Base-by-base conservation (phyloP, 768 basidiomycete genomes). In the Boletus speciosus region DNA sequence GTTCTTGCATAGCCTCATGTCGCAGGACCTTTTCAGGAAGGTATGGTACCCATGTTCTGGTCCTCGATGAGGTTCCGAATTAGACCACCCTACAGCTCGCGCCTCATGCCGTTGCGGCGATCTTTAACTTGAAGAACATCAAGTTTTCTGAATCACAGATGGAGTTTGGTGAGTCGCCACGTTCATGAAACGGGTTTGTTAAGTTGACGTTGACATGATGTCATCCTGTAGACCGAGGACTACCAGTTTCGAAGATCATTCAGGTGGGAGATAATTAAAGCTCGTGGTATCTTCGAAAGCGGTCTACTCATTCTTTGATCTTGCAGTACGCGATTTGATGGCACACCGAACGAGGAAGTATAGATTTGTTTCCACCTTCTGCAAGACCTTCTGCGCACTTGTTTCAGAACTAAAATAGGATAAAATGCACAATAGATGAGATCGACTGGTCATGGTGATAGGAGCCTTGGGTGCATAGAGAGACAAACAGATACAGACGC, bases 71-170 rank as follows among this genome's bases (percentile, higher is more conserved):
- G 41, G 69, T 67, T 34, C 56, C 74, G 12, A 34, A 25, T 29
- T 10, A 12, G 19, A 37, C 8, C 15, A 9, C 4, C 6, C 41
- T 40, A 21, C 12, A 81, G 79, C 74, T 77, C 29, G 76, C 75
- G 4, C 74, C 80, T 27, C 65, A 66, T 29, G 70, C 80, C 23
- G 59, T 85, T 21, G 68, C 73, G 2, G 70, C 66, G 6, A 74
- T 85, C 39, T 76, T 83, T 52, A 68, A 67, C 32, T 66, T 81
- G 52, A 73, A 75, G 48, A 63, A 73, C 21, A 44, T 84, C 14
- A 1, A 16, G 10, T 58, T 63, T 32, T 23, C 49, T 23, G 38
- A 29, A 2, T 43, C 16, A 3, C 44, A 25, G 8, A 63, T 40
- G 51, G 46, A 29, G 34, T 57, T 40, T 54, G 56, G 64, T 63